Evolutionary conservation across 2,329 filamentous ascomycete species (phyloP).

Genomic region (Colletotrichum lindemuthianum): DNA sequence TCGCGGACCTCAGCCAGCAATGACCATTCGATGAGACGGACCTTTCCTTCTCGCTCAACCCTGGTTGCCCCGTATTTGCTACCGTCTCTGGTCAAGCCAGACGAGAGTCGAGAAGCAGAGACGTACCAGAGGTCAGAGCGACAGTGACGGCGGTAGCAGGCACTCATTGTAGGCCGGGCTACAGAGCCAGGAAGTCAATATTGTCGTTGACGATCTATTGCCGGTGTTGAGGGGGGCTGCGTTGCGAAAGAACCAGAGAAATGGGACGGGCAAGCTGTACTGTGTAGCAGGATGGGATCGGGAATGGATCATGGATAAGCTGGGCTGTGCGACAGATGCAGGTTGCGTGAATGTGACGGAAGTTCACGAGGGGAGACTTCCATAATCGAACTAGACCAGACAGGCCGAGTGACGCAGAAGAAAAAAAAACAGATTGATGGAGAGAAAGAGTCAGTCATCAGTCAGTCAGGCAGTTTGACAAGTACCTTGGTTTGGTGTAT

Average conservation of each 20-base stretch:
- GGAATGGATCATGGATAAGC: conserved; percentile 26
- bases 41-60: too few species aligned
- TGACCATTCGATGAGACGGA: too few species aligned
- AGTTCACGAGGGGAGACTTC: conserved; percentile 16
- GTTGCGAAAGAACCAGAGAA: conserved; percentile 6
- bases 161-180: too few species aligned
- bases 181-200: too few species aligned
- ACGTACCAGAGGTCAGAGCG: too few species aligned
- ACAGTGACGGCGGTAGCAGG: too few species aligned
- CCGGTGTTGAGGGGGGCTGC: conserved; percentile 5
- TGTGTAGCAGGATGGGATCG: conserved; percentile 25
- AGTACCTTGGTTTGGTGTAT: not conserved
- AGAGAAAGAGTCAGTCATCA: not conserved
- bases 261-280: conserved; percentile 18
- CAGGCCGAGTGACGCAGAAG: conserved; percentile 7
- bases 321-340: not conserved
- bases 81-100: too few species aligned
- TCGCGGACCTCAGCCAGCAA: too few species aligned
- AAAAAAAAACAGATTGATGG: not conserved
- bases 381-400: conserved; percentile 4
- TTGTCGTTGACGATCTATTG: too few species aligned
- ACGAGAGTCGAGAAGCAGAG: too few species aligned
- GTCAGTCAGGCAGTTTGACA: conserved; percentile 6
- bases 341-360: not conserved
- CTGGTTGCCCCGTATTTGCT: too few species aligned